Percentiles rank a stretch among this genome's conserved stretches.
Evolutionary conservation across 306 rosid species (phyloP).

Genomic region (Lathyrus tuberosus): DNA sequence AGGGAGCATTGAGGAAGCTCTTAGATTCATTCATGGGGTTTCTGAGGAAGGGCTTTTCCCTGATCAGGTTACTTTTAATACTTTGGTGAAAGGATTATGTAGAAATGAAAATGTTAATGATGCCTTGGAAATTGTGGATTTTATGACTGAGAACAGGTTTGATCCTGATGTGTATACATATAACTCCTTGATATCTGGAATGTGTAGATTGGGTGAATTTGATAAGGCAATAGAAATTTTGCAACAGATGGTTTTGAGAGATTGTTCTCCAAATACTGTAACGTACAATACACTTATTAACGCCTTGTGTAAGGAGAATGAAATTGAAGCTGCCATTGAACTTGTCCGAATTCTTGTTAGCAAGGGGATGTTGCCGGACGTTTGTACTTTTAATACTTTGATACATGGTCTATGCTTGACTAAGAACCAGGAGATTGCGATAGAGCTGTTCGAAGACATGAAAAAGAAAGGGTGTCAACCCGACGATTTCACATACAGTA

Average conservation of each 20-base stretch:
- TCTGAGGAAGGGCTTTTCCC: constrained; percentile 64
- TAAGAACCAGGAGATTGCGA: constrained; percentile 58
- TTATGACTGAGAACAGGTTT: constrained; percentile 79
- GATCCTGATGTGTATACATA: constrained; percentile 76
- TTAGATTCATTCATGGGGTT: constrained; percentile 63
- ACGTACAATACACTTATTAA: constrained; percentile 78
- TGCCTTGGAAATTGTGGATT: constrained; percentile 78
- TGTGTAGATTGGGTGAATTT: constrained; percentile 72
- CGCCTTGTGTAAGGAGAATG: constrained; percentile 75
- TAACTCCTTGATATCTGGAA: constrained; percentile 74
- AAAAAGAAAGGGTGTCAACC: constrained; percentile 72
- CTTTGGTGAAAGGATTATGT: constrained; percentile 80
- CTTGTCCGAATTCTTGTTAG: constrained; percentile 62
- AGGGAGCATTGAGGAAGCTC: constrained; percentile 70
- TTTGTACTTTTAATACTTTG: constrained; percentile 82
- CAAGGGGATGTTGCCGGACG: constrained; percentile 83
- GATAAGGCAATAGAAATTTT: constrained; percentile 79
- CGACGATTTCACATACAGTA: constrained; percentile 79
- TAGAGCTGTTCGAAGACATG: constrained; percentile 89
- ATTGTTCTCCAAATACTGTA: constrained; percentile 73
- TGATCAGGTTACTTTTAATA: constrained; percentile 71
- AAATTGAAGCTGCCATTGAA: constrained; percentile 75
- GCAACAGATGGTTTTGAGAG: constrained; percentile 69
- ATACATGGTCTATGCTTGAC: constrained; percentile 78
- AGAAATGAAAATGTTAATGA: constrained; percentile 64